Evolutionary conservation across 768 basidiomycete genomes (phyloP).

Genomic region (Leccinum uliginosum): DNA sequence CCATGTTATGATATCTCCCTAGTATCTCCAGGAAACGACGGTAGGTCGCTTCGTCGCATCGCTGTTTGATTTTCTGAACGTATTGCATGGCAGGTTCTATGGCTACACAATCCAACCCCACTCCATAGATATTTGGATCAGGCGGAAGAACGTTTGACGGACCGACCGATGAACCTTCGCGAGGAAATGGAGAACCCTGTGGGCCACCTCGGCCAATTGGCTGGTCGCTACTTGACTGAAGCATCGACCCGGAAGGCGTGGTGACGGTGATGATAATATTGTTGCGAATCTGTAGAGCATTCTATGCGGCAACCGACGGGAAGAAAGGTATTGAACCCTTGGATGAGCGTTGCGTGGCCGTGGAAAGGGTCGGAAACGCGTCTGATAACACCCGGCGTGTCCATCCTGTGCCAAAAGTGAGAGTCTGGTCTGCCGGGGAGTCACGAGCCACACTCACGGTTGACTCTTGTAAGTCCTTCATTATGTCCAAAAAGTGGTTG

Average conservation of each 20-base stretch:
- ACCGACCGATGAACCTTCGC: slow-evolving; percentile 12
- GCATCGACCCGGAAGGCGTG: slow-evolving; percentile 63
- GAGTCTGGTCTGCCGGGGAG: background rate
- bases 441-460: slow-evolving; percentile 32
- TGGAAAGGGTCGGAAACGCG: slow-evolving; percentile 92
- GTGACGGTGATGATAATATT: slow-evolving; percentile 72
- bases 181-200: slow-evolving; percentile 34
- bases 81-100: slow-evolving; percentile 86
- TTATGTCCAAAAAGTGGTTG: slow-evolving; percentile 61
- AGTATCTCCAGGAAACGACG: slow-evolving; percentile 75
- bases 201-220: slow-evolving; percentile 35
- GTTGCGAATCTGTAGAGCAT: slow-evolving; percentile 59
- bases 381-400: slow-evolving; percentile 95
- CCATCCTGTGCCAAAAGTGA: slow-evolving; percentile 57
- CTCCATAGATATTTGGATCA: slow-evolving; percentile 24
- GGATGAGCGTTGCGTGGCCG: slow-evolving; percentile 86
- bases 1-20: slow-evolving; percentile 54
- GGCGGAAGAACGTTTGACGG: slow-evolving; percentile 11
- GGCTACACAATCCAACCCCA: slow-evolving; percentile 40
- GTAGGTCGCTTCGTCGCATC: slow-evolving; percentile 88
- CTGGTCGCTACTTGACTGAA: slow-evolving; percentile 49
- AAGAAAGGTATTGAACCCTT: slow-evolving; percentile 98
- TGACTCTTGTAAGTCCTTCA: slow-evolving; percentile 78
- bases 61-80: slow-evolving; percentile 94
- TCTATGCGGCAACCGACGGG: slow-evolving; percentile 94